Base-by-base conservation (phyloP, 768 basidiomycete species). In the Obba rivulosa region DNA sequence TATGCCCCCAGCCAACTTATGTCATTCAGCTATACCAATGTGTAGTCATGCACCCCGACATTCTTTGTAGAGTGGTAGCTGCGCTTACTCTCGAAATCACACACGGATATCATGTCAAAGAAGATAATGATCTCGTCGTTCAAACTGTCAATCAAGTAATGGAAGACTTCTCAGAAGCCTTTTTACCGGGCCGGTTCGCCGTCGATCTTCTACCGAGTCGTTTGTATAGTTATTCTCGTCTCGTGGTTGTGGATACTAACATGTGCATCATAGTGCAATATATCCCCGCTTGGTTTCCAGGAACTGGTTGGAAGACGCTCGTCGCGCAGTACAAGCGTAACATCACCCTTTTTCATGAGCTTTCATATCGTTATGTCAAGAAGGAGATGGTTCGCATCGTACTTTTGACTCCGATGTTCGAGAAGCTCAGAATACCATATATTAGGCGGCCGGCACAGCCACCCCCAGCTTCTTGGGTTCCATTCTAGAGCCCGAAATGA, bases 281-380 rank as follows among this genome's bases (percentile, higher is more conserved):
- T 40, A 43, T 74, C n/a, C 72, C 72, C 8, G 31, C 60, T 2
- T 74, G 73, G 74, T 54, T 70, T 37, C 73, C 73, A 0, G 71
- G 74, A n/a, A 62, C 66, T 11, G 61, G 62, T 0, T 70, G 69
- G 41, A 61, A 69, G 52, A 57, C 59, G 36, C 62, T 52, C 10
- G 70, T 69, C 50, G 31, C 60, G 53, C 60, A 38, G 49, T 52
- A 64, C 62, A 41, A 54, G 45, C 9, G 48, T 8, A 55, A 47
- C 24, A 34, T 61, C n/a, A 22, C 44, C 22, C 44, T 37, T 22
- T 57, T 59, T 48, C 42, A 39, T n/a, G 45, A 55, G 4, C 34
- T 49, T 1, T 69, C 70, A 5, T 66, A 67, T 40, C 58, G 49
- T 3, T 66, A 56, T 42, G 65, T 66, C 13, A 60, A 69, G 50